Conservation (phyloP, 2,329 filamentous ascomycete genomes). For the Aspergillus awamori region DNA sequence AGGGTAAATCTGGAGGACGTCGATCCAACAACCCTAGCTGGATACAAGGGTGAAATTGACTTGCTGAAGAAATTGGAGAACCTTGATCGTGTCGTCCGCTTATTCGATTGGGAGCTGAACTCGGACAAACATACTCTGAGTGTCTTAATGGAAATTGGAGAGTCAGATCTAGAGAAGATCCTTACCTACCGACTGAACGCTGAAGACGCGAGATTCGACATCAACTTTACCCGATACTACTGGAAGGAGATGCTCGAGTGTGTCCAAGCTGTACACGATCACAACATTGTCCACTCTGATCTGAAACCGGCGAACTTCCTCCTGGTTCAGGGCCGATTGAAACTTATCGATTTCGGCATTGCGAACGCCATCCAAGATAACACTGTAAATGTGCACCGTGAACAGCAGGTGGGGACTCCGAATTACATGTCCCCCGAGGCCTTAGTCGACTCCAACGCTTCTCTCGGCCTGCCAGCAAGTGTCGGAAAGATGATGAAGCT, state of each 20-base stretch:
- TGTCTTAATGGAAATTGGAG: slow-evolving; percentile 95
- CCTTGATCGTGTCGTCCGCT: slow-evolving; percentile 84
- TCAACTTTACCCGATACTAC: slow-evolving; percentile 92
- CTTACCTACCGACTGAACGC: slow-evolving; percentile 72
- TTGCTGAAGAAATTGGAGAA: slow-evolving; percentile 78
- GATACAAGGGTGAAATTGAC: slow-evolving; percentile 95
- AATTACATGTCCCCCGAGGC: slow-evolving; percentile 99
- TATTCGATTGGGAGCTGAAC: slow-evolving; percentile 93
- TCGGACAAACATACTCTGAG: slow-evolving; percentile 85
- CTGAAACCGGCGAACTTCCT: slow-evolving; percentile 98
- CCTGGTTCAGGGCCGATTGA: slow-evolving; percentile 83
- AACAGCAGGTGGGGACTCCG: slow-evolving; percentile 91
- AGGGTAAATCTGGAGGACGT: slow-evolving; percentile 87
- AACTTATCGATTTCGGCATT: slow-evolving; percentile 98
- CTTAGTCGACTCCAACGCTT: slow-evolving; percentile 80
- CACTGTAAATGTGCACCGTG: slow-evolving; percentile 95
- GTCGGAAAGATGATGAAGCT: slow-evolving; percentile 83
- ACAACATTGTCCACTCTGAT: slow-evolving; percentile 94
- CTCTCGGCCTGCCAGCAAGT: slow-evolving; percentile 51
- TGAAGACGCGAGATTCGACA: slow-evolving; percentile 76
- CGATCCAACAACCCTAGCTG: slow-evolving; percentile 78
- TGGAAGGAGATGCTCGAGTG: slow-evolving; percentile 99
- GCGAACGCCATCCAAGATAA: slow-evolving; percentile 97
- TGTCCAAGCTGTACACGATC: slow-evolving; percentile 81
- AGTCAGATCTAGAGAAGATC: slow-evolving; percentile 87